Percentiles rank a stretch among this genome's conserved stretches.
These are phyloP conservation scores for Salix koriyanagi DNA, from an alignment of 345 rosid species.

Conservation along the genomic window DNA sequence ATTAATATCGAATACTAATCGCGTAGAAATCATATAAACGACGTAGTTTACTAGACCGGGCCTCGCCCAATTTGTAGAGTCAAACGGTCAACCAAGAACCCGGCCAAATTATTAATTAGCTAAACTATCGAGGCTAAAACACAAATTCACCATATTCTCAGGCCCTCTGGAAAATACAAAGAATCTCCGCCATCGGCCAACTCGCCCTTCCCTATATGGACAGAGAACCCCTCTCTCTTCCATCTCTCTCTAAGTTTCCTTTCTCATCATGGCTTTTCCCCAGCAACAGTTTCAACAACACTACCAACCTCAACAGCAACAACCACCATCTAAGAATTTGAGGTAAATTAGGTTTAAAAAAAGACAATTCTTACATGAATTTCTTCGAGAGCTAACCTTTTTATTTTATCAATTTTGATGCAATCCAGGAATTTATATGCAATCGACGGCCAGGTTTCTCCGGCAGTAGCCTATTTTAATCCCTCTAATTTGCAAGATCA, in stretches of 20 bases:
- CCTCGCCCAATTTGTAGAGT: neutral
- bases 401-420: neutral
- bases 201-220: constrained; percentile 14
- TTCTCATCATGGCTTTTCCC: constrained; percentile 52
- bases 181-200: constrained; percentile 18
- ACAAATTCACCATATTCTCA: neutral
- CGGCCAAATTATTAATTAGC: neutral
- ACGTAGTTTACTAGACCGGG: neutral
- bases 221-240: neutral
- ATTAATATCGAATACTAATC: too few species aligned
- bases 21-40: too few species aligned
- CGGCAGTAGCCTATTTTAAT: constrained; percentile 35
- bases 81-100: neutral
- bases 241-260: constrained; percentile 10
- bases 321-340: constrained; percentile 43
- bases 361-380: neutral
- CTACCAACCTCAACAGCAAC: constrained; percentile 36
- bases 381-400: neutral
- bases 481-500: constrained; percentile 46
- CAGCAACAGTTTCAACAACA: constrained; percentile 48
- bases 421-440: constrained; percentile 41
- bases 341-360: constrained; percentile 32
- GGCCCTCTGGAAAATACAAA: constrained; percentile 20
- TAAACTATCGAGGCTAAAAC: neutral
- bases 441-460: constrained; percentile 52